Base-by-base conservation (phyloP, 192 early-diverging fungal species). In the Cetraspora pellucida region DNA sequence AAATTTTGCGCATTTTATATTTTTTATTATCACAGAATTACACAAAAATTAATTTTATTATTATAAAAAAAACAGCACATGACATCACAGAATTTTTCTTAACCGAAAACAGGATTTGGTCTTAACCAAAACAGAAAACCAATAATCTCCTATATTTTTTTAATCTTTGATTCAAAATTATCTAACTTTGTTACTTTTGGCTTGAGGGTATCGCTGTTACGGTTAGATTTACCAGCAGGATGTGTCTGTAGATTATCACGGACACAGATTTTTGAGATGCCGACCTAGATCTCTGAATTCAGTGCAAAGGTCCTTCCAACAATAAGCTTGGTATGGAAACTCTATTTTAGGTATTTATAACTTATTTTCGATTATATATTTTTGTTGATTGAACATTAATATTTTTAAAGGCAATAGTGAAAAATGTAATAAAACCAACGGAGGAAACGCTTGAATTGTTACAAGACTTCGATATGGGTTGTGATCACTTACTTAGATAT, bases 211-310 rank as follows among this genome's bases (percentile, higher is more conserved):
- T 25, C 61, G 7, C 17, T 75, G 74, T 1, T 75, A 11, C 19
- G 74, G 31, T 21, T 75, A 11, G 74, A 75, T 75, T 54, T 28
- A 27, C 74, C 74, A 75, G 74, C 28, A 13, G 74, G 74, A 16
- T 25, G 43, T 75, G 8, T 75, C 43, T 60, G n/a, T 47, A 43
- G 59, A n/a, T 46, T 75, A 9, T 64, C 7, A 25, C 74, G 74
- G 37, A 75, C 74, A 64, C 7, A 19, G 14, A 7, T 64, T 30
- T 45, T 75, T 59, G 44, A 46, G 1, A 75, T 75, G 19, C 74
- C 74, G 25, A 47, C 74, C 3, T 9, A 75, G 1, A 58, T 58
- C 7, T 27, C 25, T 17, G 74, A 75, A 60, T 75, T 75, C 46
- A 37, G 74, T 17, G 11, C 11, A 17, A 75, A 75, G 49, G 74